Evolutionary conservation across 108 stramenopile species (phyloP).

Genomic region (Fistulifera solaris): DNA sequence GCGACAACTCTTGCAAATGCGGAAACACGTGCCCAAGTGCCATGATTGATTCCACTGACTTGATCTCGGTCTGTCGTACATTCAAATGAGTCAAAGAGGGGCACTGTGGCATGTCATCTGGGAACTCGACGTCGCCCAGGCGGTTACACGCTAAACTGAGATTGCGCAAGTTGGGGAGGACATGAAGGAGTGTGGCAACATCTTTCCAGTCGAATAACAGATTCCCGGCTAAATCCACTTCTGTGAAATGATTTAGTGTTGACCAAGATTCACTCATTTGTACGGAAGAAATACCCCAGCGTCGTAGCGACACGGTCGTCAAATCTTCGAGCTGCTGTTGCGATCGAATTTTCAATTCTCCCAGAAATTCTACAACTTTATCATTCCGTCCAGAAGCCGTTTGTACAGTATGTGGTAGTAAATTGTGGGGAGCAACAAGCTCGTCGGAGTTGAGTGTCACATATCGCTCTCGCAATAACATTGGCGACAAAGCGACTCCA

Average conservation of each 20-base stretch:
- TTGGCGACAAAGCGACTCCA: conserved; percentile 44
- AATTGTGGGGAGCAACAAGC: conserved; percentile 63
- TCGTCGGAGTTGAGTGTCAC: conserved; percentile 26
- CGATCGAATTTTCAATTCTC: conserved; percentile 66
- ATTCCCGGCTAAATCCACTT: conserved; percentile 80
- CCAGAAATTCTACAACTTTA: conserved; percentile 78
- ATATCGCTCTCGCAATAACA: conserved; percentile 49
- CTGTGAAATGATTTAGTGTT: conserved; percentile 36
- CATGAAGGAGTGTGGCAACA: conserved; percentile 36
- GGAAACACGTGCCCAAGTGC: conserved; percentile 51
- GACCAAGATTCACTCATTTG: conserved; percentile 12
- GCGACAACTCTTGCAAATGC: conserved; percentile 60
- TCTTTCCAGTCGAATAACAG: conserved; percentile 52
- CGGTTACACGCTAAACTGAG: conserved; percentile 70
- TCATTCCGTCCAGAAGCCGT: conserved; percentile 58
- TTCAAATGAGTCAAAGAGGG: conserved; percentile 25
- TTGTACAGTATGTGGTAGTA: conserved; percentile 60
- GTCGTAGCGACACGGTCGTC: conserved; percentile 59
- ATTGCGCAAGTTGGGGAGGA: conserved; percentile 46
- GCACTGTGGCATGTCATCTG: not conserved
- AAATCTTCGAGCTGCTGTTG: conserved; percentile 68
- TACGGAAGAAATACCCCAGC: conserved; percentile 51
- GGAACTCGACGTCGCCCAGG: conserved; percentile 30
- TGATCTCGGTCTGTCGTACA: conserved; percentile 49
- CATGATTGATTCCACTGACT: conserved; percentile 38